Conservation (phyloP, 1,284 basidiomycete genomes). For the Cutaneotrichosporon sp. region DNA sequence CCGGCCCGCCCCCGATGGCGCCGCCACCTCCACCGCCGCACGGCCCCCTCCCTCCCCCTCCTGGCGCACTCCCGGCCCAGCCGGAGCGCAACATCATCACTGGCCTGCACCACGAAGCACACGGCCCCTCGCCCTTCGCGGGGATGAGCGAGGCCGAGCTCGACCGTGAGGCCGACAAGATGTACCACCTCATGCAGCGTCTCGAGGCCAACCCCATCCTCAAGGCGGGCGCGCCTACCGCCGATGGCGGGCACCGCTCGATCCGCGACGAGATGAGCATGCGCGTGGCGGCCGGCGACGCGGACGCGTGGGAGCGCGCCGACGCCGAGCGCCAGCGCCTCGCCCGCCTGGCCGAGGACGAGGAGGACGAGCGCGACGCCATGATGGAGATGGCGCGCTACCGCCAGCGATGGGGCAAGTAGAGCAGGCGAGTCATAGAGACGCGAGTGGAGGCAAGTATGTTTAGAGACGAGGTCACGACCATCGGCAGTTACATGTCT, state of each 20-base stretch:
- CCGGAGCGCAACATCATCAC: conserved; percentile 77
- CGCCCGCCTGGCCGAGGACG: conserved; percentile 36
- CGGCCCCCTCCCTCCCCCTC: background rate
- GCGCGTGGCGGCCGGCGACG: conserved; percentile 65
- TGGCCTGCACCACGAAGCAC: conserved; percentile 57
- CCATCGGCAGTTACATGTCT: background rate
- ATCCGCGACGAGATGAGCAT: conserved; percentile 64
- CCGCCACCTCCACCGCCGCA: background rate
- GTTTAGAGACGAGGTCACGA: too few species aligned
- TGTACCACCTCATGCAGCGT: conserved; percentile 85
- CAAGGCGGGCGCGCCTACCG: conserved; percentile 38
- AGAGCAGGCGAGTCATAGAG: background rate
- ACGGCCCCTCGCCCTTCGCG: conserved; percentile 38
- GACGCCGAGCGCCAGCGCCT: conserved; percentile 35
- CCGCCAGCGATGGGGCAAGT: background rate
- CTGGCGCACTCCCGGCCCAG: conserved; percentile 4
- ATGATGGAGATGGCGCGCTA: conserved; percentile 44
- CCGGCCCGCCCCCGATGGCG: background rate
- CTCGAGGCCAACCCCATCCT: conserved; percentile 66
- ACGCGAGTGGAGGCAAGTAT: too few species aligned
- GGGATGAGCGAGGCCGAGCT: conserved; percentile 91
- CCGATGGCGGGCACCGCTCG: conserved; percentile 25
- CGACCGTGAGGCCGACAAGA: conserved; percentile 81
- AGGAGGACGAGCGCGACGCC: conserved; percentile 46
- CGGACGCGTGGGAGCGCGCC: conserved; percentile 33